Evolutionary conservation across 73 alveolate species (phyloP).

Genomic region (Stentor roeselii): DNA sequence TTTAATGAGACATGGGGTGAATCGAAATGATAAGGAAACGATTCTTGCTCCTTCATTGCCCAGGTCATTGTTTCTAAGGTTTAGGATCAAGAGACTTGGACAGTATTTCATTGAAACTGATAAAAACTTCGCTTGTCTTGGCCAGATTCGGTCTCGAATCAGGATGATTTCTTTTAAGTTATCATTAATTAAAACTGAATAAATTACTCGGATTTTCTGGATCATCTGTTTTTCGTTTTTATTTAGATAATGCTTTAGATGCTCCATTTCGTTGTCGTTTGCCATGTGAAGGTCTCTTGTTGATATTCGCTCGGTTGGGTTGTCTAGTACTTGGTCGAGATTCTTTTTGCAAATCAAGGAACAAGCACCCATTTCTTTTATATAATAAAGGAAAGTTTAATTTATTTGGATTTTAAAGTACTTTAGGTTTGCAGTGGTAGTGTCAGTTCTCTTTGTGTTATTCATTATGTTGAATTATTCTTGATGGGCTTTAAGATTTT

Average conservation of each 20-base stretch:
- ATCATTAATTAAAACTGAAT: background rate
- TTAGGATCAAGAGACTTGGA: too few species aligned
- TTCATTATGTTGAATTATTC: too few species aligned
- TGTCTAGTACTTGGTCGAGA: background rate
- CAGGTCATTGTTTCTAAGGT: background rate
- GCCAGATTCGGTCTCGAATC: background rate
- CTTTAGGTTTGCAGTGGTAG: too few species aligned
- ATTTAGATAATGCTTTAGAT: background rate
- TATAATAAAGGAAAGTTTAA: too few species aligned
- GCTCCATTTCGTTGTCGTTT: background rate
- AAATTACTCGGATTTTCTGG: background rate
- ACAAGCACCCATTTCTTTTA: constrained; percentile 3
- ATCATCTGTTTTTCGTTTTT: background rate
- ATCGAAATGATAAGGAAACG: background rate
- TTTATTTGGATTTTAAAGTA: too few species aligned
- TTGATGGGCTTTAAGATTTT: too few species aligned
- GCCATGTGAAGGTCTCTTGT: background rate
- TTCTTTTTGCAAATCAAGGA: background rate
- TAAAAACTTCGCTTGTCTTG: background rate
- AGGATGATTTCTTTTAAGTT: background rate
- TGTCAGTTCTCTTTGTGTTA: too few species aligned
- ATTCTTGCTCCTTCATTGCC: background rate
- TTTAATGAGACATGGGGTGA: background rate
- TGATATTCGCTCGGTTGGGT: background rate
- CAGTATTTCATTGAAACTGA: background rate